Conservation (phyloP, 2,329 filamentous ascomycete species). For the Sarocladiaceae sp. region DNA sequence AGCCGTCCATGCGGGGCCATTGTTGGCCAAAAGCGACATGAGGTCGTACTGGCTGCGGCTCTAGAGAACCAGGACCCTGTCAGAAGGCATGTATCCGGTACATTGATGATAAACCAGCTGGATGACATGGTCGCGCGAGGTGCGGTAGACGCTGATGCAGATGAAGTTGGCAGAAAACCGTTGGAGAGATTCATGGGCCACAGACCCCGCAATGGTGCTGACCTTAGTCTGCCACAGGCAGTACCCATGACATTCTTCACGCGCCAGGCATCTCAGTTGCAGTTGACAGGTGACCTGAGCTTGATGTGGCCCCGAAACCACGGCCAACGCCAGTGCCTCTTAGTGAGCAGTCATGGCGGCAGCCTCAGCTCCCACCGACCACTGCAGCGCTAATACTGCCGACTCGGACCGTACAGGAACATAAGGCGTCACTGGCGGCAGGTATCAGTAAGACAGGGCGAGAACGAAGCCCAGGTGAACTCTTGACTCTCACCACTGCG, state of each 20-base stretch:
- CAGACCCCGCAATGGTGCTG: background rate
- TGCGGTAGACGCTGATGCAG: background rate
- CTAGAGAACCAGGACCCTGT: background rate
- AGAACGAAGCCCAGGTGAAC: no score
- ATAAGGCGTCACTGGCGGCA: no score
- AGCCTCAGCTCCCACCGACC: slow-evolving; percentile 6
- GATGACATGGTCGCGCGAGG: background rate
- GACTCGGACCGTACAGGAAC: no score
- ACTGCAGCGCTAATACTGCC: no score
- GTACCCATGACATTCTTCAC: background rate
- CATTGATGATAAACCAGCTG: background rate
- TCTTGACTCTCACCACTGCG: no score
- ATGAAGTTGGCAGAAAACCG: background rate
- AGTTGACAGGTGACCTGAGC: background rate
- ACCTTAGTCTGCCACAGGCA: no score
- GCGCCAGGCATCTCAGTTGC: background rate
- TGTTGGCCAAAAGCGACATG: background rate
- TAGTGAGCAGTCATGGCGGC: no score
- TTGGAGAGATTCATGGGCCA: background rate
- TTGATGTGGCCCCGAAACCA: background rate
- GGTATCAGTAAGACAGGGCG: no score
- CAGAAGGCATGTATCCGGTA: background rate
- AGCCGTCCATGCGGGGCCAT: slow-evolving; percentile 1
- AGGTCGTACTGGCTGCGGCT: slow-evolving; percentile 5
- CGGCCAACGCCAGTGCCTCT: no score